Conservation (phyloP, 805 yeast species). For the Candida taoyuanica region DNA sequence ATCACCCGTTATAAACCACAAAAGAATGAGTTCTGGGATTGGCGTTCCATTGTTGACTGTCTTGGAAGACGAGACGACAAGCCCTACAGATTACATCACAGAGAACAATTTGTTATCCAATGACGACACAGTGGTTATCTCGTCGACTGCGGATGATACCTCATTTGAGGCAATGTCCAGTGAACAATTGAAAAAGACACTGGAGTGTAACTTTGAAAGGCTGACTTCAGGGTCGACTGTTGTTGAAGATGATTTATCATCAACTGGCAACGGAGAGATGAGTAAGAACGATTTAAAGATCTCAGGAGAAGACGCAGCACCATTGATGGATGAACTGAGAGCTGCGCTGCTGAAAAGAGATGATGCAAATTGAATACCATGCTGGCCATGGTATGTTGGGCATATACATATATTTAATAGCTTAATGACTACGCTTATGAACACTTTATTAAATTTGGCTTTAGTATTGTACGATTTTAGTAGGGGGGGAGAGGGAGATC, state of each 20-base stretch:
- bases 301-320: conserved; percentile 6
- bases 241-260: background rate
- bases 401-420: no score
- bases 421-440: background rate
- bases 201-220: conserved; percentile 21
- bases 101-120: conserved; percentile 19
- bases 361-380: conserved; percentile 3
- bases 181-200: conserved; percentile 16
- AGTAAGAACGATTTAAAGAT: conserved; percentile 14
- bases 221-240: conserved; percentile 8
- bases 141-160: conserved; percentile 8
- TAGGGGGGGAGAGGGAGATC: background rate
- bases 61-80: conserved; percentile 19
- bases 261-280: conserved; percentile 1
- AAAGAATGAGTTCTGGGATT: conserved; percentile 27
- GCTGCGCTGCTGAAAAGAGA: conserved; percentile 10
- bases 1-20: conserved; percentile 11
- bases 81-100: conserved; percentile 17
- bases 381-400: conserved; percentile 6
- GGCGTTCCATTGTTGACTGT: conserved; percentile 27
- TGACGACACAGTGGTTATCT: conserved; percentile 25
- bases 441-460: background rate
- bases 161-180: conserved; percentile 9
- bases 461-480: background rate
- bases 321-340: conserved; percentile 19